Base-by-base conservation (phyloP, 352 stramenopile species). In the Globisporangium takayamanum region DNA sequence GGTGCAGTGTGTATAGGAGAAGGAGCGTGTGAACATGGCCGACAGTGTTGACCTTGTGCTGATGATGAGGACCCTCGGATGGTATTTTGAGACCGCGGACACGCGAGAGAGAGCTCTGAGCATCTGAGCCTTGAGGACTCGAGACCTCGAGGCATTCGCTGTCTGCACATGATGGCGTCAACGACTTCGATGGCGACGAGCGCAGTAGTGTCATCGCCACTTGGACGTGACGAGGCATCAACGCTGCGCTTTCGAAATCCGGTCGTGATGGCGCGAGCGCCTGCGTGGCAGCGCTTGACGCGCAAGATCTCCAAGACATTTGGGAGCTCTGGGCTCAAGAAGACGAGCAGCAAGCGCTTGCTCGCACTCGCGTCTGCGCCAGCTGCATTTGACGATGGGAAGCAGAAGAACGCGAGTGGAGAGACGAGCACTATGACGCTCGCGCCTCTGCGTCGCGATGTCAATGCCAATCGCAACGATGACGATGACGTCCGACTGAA, bases 241-340 rank as follows among this genome's bases (percentile, higher is more conserved):
- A 11, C 33, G 6, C 33, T 37, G 33, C 16, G 7, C 26, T 16
- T 26, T 53, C 48, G 7, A 16, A 53, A 8, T 16, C 37, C 48
- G 26, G 46, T 36, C 46, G 46, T 30, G 41, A 36, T 11, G 3
- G 53, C 50, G n/a, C 36, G 53, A 8, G 41, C 15, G 42, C 50
- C 58, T 14, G 50, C 50, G 22, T 63, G 58, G 58, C 50, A 63
- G 50, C 58, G 50, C n/a, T 26, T 63, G 50, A 54, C 58, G 5
- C 37, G 50, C 36, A 55, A 41, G 25, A 57, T 63, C 45, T 55
- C 52, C 18, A 53, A 57, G 42, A 50, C 54, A 12, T 51, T 53
- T n/a, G 42, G 54, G 37, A 0, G 1, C 5, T 11, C 33, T 12
- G 33, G 2, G 1, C 30, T 8, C 25, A 36, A 36, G 46, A 7